Conservation (phyloP, 768 basidiomycete species). For the Suillus spraguei region DNA sequence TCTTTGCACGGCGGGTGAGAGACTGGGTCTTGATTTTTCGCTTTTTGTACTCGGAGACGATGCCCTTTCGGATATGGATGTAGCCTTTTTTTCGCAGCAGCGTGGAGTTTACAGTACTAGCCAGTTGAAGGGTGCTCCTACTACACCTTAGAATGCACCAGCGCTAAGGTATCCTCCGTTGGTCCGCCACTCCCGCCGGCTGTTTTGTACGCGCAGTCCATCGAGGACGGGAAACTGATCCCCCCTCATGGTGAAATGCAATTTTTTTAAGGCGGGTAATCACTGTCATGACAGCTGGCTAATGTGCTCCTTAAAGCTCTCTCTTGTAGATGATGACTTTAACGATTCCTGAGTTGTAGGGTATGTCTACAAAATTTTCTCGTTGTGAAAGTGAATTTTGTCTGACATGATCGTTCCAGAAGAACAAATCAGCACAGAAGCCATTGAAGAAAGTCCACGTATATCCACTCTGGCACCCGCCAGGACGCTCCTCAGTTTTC, state of each 20-base stretch:
- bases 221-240: neutral
- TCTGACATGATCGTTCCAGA: neutral
- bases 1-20: slow-evolving; percentile 13
- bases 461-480: neutral
- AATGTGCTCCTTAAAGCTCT: neutral
- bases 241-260: neutral
- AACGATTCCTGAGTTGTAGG: neutral
- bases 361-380: neutral
- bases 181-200: neutral
- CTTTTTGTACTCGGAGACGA: neutral
- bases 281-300: neutral
- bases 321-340: neutral
- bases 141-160: neutral
- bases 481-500: neutral
- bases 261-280: neutral
- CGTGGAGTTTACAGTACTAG: neutral
- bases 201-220: neutral
- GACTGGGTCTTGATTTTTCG: neutral
- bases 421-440: neutral
- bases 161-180: neutral
- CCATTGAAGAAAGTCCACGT: neutral
- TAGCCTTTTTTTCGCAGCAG: neutral
- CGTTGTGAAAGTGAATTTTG: neutral
- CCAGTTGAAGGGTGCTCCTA: neutral
- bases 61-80: neutral